Percentiles rank a stretch among this genome's conserved stretches.
These are phyloP conservation scores for Nannizziopsis arthrosporioides DNA, from an alignment of 2,329 filamentous ascomycete genomes.

Conservation along the genomic window DNA sequence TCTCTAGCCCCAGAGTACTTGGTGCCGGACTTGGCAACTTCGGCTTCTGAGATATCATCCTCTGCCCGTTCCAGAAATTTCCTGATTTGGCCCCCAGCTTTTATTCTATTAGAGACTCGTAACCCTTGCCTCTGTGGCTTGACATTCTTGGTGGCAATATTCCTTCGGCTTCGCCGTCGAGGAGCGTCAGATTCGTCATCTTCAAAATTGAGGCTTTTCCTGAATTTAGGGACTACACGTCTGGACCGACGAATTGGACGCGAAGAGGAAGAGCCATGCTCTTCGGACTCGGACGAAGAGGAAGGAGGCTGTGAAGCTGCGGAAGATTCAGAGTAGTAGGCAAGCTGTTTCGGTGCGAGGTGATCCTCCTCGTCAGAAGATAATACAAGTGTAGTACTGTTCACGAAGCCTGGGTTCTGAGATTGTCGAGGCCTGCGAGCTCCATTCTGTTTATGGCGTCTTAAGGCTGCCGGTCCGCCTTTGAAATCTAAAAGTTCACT, in stretches of 20 bases:
- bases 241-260: constrained; percentile 6
- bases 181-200: not conserved
- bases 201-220: not conserved
- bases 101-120: constrained; percentile 10
- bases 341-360: not conserved
- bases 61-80: constrained; percentile 42
- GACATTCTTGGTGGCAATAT: too few relatives aligned
- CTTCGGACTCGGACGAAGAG: not conserved
- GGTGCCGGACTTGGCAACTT: constrained; percentile 5
- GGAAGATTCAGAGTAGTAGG: not conserved
- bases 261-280: not conserved
- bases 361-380: constrained; percentile 15
- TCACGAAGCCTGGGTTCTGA: constrained; percentile 12
- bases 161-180: not conserved
- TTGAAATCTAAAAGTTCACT: constrained; percentile 4
- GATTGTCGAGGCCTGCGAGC: not conserved
- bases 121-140: constrained; percentile 7
- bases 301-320: not conserved
- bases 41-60: constrained; percentile 30
- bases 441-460: constrained; percentile 3
- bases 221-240: not conserved
- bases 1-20: constrained; percentile 52
- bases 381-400: constrained; percentile 12
- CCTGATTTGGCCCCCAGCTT: constrained; percentile 16
- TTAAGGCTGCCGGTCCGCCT: constrained; percentile 6